A percentile compares a stretch with the other conserved stretches of the same genome.
Evolutionary conservation across 2,329 filamentous ascomycete species (phyloP).

Genomic region (Sporothrix globosa): DNA sequence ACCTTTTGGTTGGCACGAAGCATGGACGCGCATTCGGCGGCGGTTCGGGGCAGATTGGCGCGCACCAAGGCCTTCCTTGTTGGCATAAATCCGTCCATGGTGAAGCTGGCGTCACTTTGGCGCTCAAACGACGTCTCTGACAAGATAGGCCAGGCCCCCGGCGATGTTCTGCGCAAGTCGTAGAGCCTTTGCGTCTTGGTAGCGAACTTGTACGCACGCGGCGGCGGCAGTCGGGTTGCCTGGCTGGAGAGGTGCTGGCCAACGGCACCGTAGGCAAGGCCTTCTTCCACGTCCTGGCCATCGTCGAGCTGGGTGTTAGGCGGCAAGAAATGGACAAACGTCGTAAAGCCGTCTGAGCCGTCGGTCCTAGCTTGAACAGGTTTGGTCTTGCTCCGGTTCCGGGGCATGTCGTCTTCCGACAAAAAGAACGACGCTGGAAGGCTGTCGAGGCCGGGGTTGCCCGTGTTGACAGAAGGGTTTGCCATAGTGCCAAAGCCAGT

Average conservation of each 20-base stretch:
- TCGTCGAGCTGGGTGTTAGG: constrained; percentile 34
- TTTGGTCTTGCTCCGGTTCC: not conserved
- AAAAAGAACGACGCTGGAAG: constrained; percentile 35
- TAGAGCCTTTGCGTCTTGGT: constrained; percentile 20
- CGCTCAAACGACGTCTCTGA: constrained; percentile 45
- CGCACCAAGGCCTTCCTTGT: constrained; percentile 44
- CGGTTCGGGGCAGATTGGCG: constrained; percentile 41
- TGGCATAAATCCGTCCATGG: constrained; percentile 52
- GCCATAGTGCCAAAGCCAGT: too few relatives aligned
- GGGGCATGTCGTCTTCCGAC: not conserved
- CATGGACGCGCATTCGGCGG: constrained; percentile 30
- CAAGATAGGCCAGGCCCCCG: constrained; percentile 37
- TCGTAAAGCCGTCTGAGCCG: not conserved
- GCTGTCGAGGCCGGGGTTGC: constrained; percentile 35
- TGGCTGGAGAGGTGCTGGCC: not conserved
- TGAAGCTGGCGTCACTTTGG: constrained; percentile 46
- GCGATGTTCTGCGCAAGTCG: constrained; percentile 2
- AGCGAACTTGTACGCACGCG: constrained; percentile 21
- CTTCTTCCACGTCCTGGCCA: constrained; percentile 2
- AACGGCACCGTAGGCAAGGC: not conserved
- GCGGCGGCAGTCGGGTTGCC: not conserved
- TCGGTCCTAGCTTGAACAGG: not conserved
- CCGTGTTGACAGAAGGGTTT: too few relatives aligned
- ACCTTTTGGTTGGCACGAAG: constrained; percentile 33
- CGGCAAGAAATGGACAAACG: constrained; percentile 31